Base-by-base conservation (phyloP, 2,329 filamentous ascomycete genomes). In the Alternaria gansuensis region DNA sequence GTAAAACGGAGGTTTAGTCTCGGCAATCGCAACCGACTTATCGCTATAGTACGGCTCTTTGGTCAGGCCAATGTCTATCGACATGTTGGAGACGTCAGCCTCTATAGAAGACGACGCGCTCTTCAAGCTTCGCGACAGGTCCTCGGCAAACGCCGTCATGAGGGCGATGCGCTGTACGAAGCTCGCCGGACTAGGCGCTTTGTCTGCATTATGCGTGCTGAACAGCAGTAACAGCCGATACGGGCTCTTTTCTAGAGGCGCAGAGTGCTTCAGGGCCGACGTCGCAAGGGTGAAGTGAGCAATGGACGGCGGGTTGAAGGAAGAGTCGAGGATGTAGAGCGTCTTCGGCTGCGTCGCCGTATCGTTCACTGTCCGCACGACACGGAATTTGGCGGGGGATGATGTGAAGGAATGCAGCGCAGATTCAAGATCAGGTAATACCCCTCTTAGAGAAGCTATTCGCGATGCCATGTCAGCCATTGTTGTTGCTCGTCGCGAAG, bases 11-110 rank as follows among this genome's bases (percentile, higher is more conserved):
- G 78, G 71, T 11, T 41, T 55, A 40, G 65, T 71, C 52, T 79
- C 78, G 0, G 81, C 78, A 28, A 93, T 87, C 1, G 85, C 86
- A 11, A 70, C 65, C 7, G 87, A 86, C 78, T 94, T 94, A 69
- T 89, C 87, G 57, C 87, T 86, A 68, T 94, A 95, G 72, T 89
- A 93, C 0, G 91, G 88, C 68, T 85, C 82, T 34, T 84, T 89
- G 0, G 90, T 92, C 2, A 95, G 82, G 2, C 83, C 90, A 36
- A 94, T 83, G 65, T 93, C 90, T 17, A 84, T 79, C 2, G 79
- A 64, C 0, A 81, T 51, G 37, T 72, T 54, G 14, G 60, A 34
- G 5, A 62, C 28, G 9, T 60, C 57, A 39, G 29, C 44, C 3
- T 53, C 45, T 34, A 57, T 36, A 31, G 58, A 23, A 4, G 56